phyloP scores from a whole-genome alignment of 2,329 filamentous ascomycete genomes.

The Paraphaeosphaeria minitans region DNA sequence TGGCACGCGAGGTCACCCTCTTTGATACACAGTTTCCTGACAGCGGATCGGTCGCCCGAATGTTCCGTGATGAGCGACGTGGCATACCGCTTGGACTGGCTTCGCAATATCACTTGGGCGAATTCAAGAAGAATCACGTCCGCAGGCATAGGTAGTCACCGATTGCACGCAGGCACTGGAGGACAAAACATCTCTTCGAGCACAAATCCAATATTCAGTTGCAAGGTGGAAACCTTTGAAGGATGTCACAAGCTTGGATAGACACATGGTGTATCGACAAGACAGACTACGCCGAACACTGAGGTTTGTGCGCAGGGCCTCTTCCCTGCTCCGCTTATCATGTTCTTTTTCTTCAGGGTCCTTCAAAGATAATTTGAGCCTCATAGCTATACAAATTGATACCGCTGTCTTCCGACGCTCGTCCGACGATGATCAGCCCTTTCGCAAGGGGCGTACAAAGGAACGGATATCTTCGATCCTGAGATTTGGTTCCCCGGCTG shows the following conservation, averaged over 20 bases:
- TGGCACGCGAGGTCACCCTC: slow-evolving; percentile 27
- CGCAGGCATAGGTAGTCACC: slow-evolving; percentile 6
- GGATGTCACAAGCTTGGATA: too few species aligned
- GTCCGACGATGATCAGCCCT: not conserved
- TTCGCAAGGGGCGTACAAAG: not conserved
- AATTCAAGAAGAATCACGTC: slow-evolving; percentile 11
- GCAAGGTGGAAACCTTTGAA: too few species aligned
- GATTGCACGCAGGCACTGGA: slow-evolving; percentile 1
- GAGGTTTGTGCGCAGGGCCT: too few species aligned
- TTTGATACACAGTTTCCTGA: slow-evolving; percentile 20
- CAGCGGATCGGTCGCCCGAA: slow-evolving; percentile 6
- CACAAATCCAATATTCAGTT: too few species aligned
- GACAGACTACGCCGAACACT: too few species aligned
- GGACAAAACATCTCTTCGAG: too few species aligned
- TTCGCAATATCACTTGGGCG: slow-evolving; percentile 30
- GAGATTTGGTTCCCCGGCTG: slow-evolving; percentile 9
- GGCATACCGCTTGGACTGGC: slow-evolving; percentile 30
- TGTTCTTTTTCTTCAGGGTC: too few species aligned
- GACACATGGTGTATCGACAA: too few species aligned
- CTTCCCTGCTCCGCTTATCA: too few species aligned
- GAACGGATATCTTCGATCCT: slow-evolving; percentile 10
- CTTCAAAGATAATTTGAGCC: too few species aligned
- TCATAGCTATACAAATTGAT: too few species aligned
- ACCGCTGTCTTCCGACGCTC: too few species aligned
- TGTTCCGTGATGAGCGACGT: slow-evolving; percentile 26